These are phyloP conservation scores for Forsythia viridissima DNA, from an alignment of 257 asterid genomes.

Conservation along the genomic window DNA sequence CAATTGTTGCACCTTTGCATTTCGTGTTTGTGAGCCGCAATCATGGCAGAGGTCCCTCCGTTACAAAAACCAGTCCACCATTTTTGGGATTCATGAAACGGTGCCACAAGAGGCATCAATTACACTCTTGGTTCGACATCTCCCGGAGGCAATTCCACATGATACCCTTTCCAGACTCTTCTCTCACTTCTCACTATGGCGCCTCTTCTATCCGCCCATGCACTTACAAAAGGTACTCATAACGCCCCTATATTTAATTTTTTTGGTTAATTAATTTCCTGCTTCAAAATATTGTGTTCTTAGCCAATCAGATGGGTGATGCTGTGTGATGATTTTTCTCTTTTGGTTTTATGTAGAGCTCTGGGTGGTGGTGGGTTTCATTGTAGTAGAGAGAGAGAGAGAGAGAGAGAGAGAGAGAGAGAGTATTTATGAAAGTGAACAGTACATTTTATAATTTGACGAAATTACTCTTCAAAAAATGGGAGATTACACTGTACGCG, in stretches of 20 bases:
- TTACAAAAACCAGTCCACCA: conserved; percentile 4
- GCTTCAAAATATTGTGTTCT: not conserved
- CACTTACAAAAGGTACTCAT: conserved; percentile 57
- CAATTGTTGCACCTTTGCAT: not conserved
- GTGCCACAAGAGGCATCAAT: conserved; percentile 24
- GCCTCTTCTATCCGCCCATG: conserved; percentile 77
- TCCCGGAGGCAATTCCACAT: conserved; percentile 79
- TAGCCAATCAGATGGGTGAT: not conserved
- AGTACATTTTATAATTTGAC: too few species aligned
- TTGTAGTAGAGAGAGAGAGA: too few species aligned
- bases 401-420: too few species aligned
- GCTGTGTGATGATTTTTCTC: not conserved
- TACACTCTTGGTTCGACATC: conserved; percentile 79
- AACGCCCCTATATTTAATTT: not conserved
- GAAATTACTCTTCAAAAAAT: too few species aligned
- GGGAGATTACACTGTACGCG: too few species aligned
- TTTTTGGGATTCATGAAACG: conserved; percentile 10
- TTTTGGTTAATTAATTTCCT: not conserved
- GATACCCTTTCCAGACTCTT: conserved; percentile 69
- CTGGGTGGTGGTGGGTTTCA: too few species aligned
- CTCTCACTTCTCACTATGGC: conserved; percentile 59
- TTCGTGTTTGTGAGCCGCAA: conserved; percentile 1
- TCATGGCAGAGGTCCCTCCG: conserved; percentile 30
- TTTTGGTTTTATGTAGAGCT: conserved; percentile 36
- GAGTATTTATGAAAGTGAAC: too few species aligned